Evolutionary conservation across 768 basidiomycete genomes (phyloP).

Genomic region (Lyophyllum atratum): DNA sequence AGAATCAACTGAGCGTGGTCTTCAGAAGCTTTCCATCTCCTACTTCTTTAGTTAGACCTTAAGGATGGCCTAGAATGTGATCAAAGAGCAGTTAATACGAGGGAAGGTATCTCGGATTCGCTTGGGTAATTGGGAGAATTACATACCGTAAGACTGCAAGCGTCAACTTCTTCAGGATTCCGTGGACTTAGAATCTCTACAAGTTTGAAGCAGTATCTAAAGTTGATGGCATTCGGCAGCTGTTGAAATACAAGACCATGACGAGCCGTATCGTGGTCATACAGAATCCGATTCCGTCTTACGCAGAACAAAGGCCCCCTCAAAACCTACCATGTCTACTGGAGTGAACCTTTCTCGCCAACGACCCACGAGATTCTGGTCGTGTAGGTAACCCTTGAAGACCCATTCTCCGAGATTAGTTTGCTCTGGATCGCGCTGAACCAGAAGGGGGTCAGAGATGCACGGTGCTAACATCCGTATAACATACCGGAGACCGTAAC

Average conservation of each 20-base stretch:
- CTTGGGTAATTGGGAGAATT: too few relatives aligned
- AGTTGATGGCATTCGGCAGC: too few relatives aligned
- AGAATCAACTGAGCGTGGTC: too few relatives aligned
- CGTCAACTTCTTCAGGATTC: too few relatives aligned
- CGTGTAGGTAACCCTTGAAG: conserved; percentile 55
- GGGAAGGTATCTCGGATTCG: too few relatives aligned
- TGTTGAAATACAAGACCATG: neutral
- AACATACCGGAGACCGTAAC: conserved; percentile 45
- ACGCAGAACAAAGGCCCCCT: conserved; percentile 49
- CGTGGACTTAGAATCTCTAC: too few relatives aligned
- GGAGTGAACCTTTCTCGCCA: conserved; percentile 54
- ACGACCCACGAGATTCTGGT: conserved; percentile 50
- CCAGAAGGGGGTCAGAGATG: neutral
- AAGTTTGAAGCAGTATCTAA: too few relatives aligned
- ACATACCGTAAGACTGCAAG: too few relatives aligned
- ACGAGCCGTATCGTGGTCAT: neutral
- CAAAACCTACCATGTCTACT: conserved; percentile 41
- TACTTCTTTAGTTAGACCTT: too few relatives aligned
- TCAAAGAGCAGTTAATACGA: too few relatives aligned
- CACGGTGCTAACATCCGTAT: neutral
- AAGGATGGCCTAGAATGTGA: too few relatives aligned
- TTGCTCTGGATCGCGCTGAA: conserved; percentile 33
- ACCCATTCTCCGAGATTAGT: conserved; percentile 43
- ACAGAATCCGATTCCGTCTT: conserved; percentile 18
- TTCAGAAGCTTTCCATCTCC: too few relatives aligned